Evolutionary conservation across 306 rosid species (phyloP).

Genomic region (Mimosa bimucronata): DNA sequence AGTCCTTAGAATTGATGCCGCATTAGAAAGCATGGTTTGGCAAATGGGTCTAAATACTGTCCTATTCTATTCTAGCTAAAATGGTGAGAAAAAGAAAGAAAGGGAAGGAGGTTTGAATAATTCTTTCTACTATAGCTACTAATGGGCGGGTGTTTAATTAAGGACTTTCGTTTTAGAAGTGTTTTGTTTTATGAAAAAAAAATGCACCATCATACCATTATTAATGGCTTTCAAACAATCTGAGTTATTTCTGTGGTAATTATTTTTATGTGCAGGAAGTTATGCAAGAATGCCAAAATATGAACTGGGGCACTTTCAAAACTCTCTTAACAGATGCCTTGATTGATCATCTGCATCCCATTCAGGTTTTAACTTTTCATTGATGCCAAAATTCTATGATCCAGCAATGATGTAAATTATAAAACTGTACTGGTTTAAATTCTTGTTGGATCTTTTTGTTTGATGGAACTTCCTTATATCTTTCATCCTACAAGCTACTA

Average conservation of each 20-base stretch:
- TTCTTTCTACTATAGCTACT: constrained; percentile 18
- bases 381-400: constrained; percentile 29
- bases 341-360: constrained; percentile 84
- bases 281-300: constrained; percentile 67
- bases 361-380: constrained; percentile 66
- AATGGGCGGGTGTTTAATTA: neutral
- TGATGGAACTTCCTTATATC: neutral
- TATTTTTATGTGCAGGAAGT: constrained; percentile 68
- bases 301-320: constrained; percentile 96
- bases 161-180: constrained; percentile 25
- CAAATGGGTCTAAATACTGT: neutral
- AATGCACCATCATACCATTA: constrained; percentile 10
- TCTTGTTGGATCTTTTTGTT: constrained; percentile 23
- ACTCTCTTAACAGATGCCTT: constrained; percentile 67
- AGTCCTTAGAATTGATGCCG: neutral
- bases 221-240: constrained; percentile 18
- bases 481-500: neutral
- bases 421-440: constrained; percentile 14
- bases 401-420: constrained; percentile 13
- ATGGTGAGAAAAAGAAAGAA: neutral
- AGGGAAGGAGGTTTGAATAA: neutral
- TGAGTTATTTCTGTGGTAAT: constrained; percentile 21
- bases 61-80: neutral
- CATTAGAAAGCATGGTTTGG: neutral
- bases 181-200: neutral